Conservation (phyloP, 495 filamentous ascomycete species). For the Staphylotrichum tortipilum region DNA sequence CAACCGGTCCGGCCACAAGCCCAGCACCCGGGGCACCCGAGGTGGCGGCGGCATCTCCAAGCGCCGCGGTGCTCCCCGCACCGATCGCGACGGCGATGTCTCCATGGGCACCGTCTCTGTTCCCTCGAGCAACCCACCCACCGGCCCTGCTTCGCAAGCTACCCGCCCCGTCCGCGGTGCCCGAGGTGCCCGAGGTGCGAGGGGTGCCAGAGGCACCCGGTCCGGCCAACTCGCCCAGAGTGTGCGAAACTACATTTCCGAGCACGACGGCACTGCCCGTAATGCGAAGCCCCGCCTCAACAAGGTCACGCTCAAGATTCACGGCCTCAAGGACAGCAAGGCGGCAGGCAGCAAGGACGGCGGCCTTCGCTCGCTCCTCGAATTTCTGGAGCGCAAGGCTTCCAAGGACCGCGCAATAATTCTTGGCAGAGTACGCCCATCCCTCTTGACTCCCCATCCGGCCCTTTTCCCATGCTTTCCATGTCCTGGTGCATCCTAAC, state of each 20-base stretch:
- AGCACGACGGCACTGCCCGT: background rate
- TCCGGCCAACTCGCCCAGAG: conserved; percentile 18
- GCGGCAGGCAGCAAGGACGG: conserved; percentile 60
- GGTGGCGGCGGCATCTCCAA: conserved; percentile 68
- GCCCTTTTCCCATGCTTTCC: conserved; percentile 6
- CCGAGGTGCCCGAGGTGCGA: too few relatives aligned
- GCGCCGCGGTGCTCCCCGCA: conserved; percentile 41
- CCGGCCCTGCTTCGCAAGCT: conserved; percentile 17
- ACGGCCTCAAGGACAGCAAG: conserved; percentile 70
- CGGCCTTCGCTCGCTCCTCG: conserved; percentile 58
- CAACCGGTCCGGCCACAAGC: background rate
- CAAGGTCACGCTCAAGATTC: conserved; percentile 44
- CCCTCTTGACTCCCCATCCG: too few relatives aligned
- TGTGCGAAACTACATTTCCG: conserved; percentile 13
- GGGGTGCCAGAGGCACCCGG: conserved; percentile 9
- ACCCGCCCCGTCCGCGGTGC: conserved; percentile 13
- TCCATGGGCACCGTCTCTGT: conserved; percentile 54
- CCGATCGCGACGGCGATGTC: conserved; percentile 76
- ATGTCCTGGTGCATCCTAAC: conserved; percentile 57
- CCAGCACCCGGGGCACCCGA: conserved; percentile 3
- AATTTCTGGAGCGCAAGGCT: conserved; percentile 77
- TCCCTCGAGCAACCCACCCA: conserved; percentile 20
- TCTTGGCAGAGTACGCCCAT: conserved; percentile 86
- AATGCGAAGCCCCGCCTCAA: conserved; percentile 17
- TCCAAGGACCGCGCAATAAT: conserved; percentile 50